Conservation (phyloP, 345 rosid species). For the Populus ilicifolia region DNA sequence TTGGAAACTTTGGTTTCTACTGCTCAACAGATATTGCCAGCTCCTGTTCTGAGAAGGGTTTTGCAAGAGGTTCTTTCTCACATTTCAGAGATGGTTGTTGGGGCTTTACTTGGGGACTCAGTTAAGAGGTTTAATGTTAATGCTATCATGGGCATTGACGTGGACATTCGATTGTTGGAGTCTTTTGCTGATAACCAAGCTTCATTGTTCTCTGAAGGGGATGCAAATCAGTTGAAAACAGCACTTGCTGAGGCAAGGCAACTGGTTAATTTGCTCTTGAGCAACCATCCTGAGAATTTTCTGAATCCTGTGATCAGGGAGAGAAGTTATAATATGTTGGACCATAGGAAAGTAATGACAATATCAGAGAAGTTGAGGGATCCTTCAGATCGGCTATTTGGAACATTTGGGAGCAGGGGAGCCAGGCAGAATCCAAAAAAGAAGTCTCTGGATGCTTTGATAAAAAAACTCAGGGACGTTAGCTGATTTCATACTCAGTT, state of each 20-base stretch:
- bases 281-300: constrained; percentile 87
- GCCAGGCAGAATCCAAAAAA: constrained; percentile 80
- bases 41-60: constrained; percentile 72
- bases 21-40: constrained; percentile 92
- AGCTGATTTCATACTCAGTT: constrained; percentile 42
- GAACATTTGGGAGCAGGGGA: constrained; percentile 89
- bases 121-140: constrained; percentile 78
- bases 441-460: constrained; percentile 85
- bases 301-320: constrained; percentile 81
- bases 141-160: constrained; percentile 78
- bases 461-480: constrained; percentile 83
- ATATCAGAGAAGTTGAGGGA: constrained; percentile 88
- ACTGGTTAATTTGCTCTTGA: constrained; percentile 72
- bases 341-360: constrained; percentile 68
- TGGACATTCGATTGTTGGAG: constrained; percentile 76
- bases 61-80: constrained; percentile 74
- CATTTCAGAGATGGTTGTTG: constrained; percentile 80
- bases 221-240: constrained; percentile 68
- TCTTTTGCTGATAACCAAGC: constrained; percentile 78
- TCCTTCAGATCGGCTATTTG: constrained; percentile 81
- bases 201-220: constrained; percentile 66
- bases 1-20: constrained; percentile 89
- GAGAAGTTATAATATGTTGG: constrained; percentile 77
- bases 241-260: constrained; percentile 83
- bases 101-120: constrained; percentile 56